Evolutionary conservation across 176 grass and related monocot genomes (phyloP).

Genomic region (Miscanthus lutarioriparius): DNA sequence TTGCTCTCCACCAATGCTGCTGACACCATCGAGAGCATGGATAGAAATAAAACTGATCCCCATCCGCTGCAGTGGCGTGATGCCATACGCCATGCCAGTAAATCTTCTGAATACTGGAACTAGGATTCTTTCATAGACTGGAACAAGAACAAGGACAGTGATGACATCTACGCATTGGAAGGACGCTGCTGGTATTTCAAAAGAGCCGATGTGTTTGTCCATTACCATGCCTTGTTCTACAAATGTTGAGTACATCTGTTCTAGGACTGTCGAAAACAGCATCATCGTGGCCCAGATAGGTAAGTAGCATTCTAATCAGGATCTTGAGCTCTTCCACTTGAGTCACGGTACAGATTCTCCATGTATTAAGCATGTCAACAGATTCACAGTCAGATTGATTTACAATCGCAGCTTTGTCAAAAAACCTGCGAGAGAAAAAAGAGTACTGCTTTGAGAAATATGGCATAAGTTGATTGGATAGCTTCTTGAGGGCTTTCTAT

Average conservation of each 20-base stretch:
- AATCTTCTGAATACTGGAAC: conserved; percentile 44
- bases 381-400: conserved; percentile 34
- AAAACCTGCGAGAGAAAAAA: conserved; percentile 39
- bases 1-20: conserved; percentile 55
- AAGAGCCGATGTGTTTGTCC: conserved; percentile 41
- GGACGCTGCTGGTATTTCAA: conserved; percentile 59
- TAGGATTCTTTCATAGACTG: conserved; percentile 54
- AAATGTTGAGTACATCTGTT: conserved; percentile 58
- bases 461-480: background rate
- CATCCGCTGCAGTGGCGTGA: conserved; percentile 49
- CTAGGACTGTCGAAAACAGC: conserved; percentile 47
- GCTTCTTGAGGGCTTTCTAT: background rate
- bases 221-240: conserved; percentile 38
- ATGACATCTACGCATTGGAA: conserved; percentile 48
- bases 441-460: no score
- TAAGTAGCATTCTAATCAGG: conserved; percentile 46
- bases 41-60: conserved; percentile 49
- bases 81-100: conserved; percentile 43
- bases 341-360: conserved; percentile 59
- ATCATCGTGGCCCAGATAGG: conserved; percentile 54
- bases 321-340: conserved; percentile 74
- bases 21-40: conserved; percentile 42
- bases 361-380: conserved; percentile 31
- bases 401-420: conserved; percentile 68
- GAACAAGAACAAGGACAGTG: conserved; percentile 47